Evolutionary conservation across 1,284 basidiomycete species (phyloP).

Genomic region (Malassezia yamatoensis): DNA sequence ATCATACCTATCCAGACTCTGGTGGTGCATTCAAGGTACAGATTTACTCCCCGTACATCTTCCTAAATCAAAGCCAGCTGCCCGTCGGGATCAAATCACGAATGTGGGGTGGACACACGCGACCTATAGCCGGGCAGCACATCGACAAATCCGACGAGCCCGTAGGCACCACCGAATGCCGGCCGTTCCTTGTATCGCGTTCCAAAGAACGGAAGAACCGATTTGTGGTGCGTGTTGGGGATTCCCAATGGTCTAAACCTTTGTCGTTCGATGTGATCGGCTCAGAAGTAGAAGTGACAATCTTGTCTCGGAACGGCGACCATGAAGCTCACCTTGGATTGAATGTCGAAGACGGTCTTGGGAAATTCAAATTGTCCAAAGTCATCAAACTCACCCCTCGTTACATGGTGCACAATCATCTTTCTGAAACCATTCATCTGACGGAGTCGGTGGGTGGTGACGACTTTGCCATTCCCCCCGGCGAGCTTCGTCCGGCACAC

Average conservation of each 20-base stretch:
- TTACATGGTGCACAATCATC: slow-evolving; percentile 78
- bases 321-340: slow-evolving; percentile 78
- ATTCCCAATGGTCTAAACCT: slow-evolving; percentile 74
- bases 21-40: slow-evolving; percentile 98
- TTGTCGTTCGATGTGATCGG: slow-evolving; percentile 64
- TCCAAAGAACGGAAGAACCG: slow-evolving; percentile 68
- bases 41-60: slow-evolving; percentile 81
- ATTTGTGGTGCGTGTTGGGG: slow-evolving; percentile 70
- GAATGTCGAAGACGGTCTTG: slow-evolving; percentile 83
- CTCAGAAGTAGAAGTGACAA: slow-evolving; percentile 73
- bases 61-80: slow-evolving; percentile 86
- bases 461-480: slow-evolving; percentile 42
- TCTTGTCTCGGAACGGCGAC: slow-evolving; percentile 60
- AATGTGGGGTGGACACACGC: slow-evolving; percentile 61
- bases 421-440: slow-evolving; percentile 62
- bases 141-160: slow-evolving; percentile 18
- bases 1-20: slow-evolving; percentile 66
- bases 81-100: slow-evolving; percentile 71
- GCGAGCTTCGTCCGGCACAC: slow-evolving; percentile 63
- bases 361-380: slow-evolving; percentile 85
- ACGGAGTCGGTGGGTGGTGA: slow-evolving; percentile 66
- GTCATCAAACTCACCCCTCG: slow-evolving; percentile 84
- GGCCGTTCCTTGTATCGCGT: slow-evolving; percentile 64
- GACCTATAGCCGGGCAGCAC: slow-evolving; percentile 73
- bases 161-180: slow-evolving; percentile 47